Conservation (phyloP, 495 filamentous ascomycete species). For the Talaromyces nanjingensis region DNA sequence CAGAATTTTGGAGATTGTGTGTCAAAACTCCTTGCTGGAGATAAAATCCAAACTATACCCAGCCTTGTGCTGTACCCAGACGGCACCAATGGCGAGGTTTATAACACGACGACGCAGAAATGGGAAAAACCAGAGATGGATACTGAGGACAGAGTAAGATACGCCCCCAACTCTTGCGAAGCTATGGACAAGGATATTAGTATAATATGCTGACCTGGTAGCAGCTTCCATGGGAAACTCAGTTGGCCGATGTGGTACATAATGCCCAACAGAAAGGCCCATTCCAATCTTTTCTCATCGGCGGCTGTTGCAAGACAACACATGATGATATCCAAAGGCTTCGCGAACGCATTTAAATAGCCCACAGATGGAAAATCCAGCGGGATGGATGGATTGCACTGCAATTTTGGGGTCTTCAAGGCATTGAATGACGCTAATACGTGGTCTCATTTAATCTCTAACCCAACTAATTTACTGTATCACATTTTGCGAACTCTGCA, state of each 20-base stretch:
- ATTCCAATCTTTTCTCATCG: background rate
- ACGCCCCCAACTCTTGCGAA: background rate
- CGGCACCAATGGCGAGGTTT: slow-evolving; percentile 58
- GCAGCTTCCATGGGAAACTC: background rate
- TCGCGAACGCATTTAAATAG: background rate
- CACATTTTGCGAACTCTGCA: too few species aligned
- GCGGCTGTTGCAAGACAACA: background rate
- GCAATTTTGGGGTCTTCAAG: background rate
- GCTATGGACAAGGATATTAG: background rate
- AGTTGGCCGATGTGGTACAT: background rate
- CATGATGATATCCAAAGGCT: background rate
- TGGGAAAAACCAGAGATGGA: slow-evolving; percentile 39
- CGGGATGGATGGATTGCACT: background rate
- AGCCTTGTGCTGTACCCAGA: slow-evolving; percentile 60
- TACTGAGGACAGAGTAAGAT: background rate
- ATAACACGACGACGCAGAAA: slow-evolving; percentile 51
- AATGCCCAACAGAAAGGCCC: background rate
- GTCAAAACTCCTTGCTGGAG: slow-evolving; percentile 21
- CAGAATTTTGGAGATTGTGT: slow-evolving; percentile 37
- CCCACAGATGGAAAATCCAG: background rate
- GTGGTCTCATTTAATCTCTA: too few species aligned
- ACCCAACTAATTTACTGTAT: too few species aligned
- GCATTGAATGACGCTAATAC: too few species aligned
- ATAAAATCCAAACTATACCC: slow-evolving; percentile 27
- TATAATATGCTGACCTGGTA: background rate